These are phyloP conservation scores for Globisporangium cederbergense DNA, from an alignment of 352 stramenopile genomes.

Conservation along the genomic window DNA sequence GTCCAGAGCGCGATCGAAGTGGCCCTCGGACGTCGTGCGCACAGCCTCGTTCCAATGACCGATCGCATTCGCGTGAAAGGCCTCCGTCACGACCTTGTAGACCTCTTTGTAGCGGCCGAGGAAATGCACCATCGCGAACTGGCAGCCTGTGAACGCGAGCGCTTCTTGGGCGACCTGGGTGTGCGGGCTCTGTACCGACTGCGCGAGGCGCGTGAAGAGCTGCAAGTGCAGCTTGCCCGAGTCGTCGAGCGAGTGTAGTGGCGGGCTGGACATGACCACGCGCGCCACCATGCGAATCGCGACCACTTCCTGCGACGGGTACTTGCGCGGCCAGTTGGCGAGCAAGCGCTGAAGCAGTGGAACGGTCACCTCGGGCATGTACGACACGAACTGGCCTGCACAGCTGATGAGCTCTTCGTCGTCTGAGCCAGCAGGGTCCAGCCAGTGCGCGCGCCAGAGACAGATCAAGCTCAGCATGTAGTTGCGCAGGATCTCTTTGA, in stretches of 20 bases:
- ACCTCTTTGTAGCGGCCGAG: conserved; percentile 57
- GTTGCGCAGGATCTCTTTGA: conserved; percentile 61
- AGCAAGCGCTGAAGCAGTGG: conserved; percentile 55
- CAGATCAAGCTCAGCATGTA: conserved; percentile 60
- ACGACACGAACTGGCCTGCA: conserved; percentile 82
- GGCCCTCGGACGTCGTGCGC: conserved; percentile 53
- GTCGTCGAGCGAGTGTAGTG: conserved; percentile 43
- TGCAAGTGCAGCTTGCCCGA: conserved; percentile 30
- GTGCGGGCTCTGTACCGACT: conserved; percentile 54
- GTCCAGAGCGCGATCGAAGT: conserved; percentile 78
- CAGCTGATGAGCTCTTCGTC: conserved; percentile 83
- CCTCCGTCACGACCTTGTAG: conserved; percentile 59
- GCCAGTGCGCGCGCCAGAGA: conserved; percentile 75
- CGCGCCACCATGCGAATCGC: conserved; percentile 81
- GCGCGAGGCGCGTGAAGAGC: conserved; percentile 60
- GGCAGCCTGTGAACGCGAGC: conserved; percentile 77
- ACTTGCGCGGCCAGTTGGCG: conserved; percentile 58
- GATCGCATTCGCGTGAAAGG: conserved; percentile 56
- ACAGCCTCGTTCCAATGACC: conserved; percentile 76
- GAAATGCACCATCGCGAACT: conserved; percentile 80
- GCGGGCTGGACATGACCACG: conserved; percentile 79
- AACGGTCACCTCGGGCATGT: conserved; percentile 57
- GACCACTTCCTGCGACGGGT: conserved; percentile 64
- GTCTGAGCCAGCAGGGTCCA: conserved; percentile 70
- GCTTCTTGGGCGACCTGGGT: conserved; percentile 77